Evolutionary conservation across 2,329 filamentous ascomycete species (phyloP), one percentile per base, ranked within the genome.

Genomic region (Fusarium pseudonygamai): DNA sequence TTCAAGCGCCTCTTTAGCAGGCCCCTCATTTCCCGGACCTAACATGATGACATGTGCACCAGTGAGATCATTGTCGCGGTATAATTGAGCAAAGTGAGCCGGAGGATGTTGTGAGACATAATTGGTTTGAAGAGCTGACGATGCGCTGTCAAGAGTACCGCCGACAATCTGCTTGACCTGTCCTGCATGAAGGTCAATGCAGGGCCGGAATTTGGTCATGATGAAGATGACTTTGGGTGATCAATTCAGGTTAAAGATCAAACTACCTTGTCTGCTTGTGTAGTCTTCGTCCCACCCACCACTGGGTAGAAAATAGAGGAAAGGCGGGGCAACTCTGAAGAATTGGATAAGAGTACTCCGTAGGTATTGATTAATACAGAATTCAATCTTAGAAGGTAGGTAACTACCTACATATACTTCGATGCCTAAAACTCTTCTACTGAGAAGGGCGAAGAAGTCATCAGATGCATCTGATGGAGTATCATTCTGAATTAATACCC

Each of bases 161-260:
- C 96, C 96, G 45, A 99, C 95, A 77, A 99, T 99, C 83, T 99
- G 96, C 86, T 99, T 99, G 67, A 99, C 96, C 80, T 96, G 92
- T 20, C 96, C 96, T n/a, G 95, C 92, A 83, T 99, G 96, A 60
- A 99, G 89, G 84, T 99, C 96, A 83, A 99, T 98, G 80, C 96
- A 99, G 26, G 96, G 96, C 43, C 96, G 89, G 80, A 99, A 99
- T 77, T 92, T 91, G 6, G 96, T 98, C 96, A 99, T 97, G 36
- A 69, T 66, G 78, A 66, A 46, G 55, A 50, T 11, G 36, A 42
- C 45, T 40, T 42, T 52, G 52, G 9, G 32, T 67, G 39, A 56
- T 67, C 14, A 18, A 49, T 37, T 49, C 28, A 43, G 42, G 53
- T 53, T 26, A 34, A 64, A 65, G 67, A 60, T n/a, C 30, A 24